Percentiles rank a stretch among this genome's conserved stretches.
These are phyloP conservation scores for Artomyces pyxidatus DNA, from an alignment of 768 basidiomycete genomes.

Conservation along the genomic window DNA sequence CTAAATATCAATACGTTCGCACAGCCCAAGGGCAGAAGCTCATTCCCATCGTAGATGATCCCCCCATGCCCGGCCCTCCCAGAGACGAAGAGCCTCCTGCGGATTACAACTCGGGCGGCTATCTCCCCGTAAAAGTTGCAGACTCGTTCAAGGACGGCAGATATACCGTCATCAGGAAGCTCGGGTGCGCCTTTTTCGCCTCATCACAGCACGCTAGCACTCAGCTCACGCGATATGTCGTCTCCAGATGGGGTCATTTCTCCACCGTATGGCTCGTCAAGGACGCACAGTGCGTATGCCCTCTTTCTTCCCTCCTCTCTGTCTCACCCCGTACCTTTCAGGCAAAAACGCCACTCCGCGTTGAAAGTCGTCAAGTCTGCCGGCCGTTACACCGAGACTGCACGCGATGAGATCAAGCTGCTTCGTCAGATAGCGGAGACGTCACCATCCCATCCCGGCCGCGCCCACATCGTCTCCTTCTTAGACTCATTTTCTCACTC, in stretches of 20 bases:
- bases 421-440: slow-evolving; percentile 65
- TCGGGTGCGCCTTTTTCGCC: slow-evolving; percentile 49
- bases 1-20: slow-evolving; percentile 71
- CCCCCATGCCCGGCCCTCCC: slow-evolving; percentile 47
- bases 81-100: slow-evolving; percentile 81
- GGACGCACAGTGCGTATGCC: slow-evolving; percentile 54
- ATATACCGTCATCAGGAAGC: slow-evolving; percentile 82
- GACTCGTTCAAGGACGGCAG: slow-evolving; percentile 81
- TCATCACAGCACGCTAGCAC: background rate
- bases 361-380: slow-evolving; percentile 96
- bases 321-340: slow-evolving; percentile 21
- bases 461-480: slow-evolving; percentile 77
- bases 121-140: slow-evolving; percentile 52
- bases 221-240: slow-evolving; percentile 4
- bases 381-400: slow-evolving; percentile 91
- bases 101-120: slow-evolving; percentile 77
- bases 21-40: slow-evolving; percentile 61
- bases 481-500: slow-evolving; percentile 83
- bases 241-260: slow-evolving; percentile 84
- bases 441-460: slow-evolving; percentile 72
- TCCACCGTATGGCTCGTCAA: slow-evolving; percentile 91
- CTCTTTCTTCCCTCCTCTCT: background rate
- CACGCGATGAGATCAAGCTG: slow-evolving; percentile 92
- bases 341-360: slow-evolving; percentile 71
- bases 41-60: slow-evolving; percentile 31